Evolutionary conservation across 805 yeast genomes (phyloP).

Genomic region (Candida easanensis): DNA sequence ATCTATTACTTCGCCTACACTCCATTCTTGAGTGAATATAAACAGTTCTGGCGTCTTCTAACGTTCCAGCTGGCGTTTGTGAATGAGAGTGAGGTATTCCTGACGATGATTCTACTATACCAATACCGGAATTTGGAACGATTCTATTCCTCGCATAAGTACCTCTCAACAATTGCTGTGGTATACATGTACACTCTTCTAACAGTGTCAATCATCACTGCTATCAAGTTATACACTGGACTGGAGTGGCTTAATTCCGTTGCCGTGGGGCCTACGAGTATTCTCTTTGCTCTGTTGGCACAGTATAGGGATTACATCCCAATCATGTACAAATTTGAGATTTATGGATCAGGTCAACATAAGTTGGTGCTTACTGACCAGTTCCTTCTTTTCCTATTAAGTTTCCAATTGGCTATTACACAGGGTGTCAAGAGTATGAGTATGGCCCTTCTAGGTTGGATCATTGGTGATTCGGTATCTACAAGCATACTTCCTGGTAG

Average conservation of each 20-base stretch:
- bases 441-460: conserved; percentile 34
- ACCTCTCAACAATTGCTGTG: conserved; percentile 23
- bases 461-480: conserved; percentile 32
- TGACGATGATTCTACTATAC: conserved; percentile 34
- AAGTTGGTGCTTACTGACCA: conserved; percentile 32
- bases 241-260: conserved; percentile 15
- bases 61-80: conserved; percentile 24
- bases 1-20: conserved; percentile 29
- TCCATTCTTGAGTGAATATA: conserved; percentile 34
- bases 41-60: conserved; percentile 28
- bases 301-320: conserved; percentile 38
- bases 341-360: conserved; percentile 14
- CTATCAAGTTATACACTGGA: conserved; percentile 21
- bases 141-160: conserved; percentile 35
- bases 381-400: conserved; percentile 31
- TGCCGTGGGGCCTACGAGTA: conserved; percentile 32
- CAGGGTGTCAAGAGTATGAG: conserved; percentile 30
- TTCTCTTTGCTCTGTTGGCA: conserved; percentile 34
- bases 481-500: conserved; percentile 38
- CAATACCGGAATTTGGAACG: conserved; percentile 38
- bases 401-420: conserved; percentile 32
- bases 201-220: conserved; percentile 8
- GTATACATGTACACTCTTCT: conserved; percentile 18
- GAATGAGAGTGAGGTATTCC: conserved; percentile 35
- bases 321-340: conserved; percentile 36